Evolutionary conservation across 2,329 filamentous ascomycete genomes (phyloP).

Genomic region (Coniochaeta sp.): DNA sequence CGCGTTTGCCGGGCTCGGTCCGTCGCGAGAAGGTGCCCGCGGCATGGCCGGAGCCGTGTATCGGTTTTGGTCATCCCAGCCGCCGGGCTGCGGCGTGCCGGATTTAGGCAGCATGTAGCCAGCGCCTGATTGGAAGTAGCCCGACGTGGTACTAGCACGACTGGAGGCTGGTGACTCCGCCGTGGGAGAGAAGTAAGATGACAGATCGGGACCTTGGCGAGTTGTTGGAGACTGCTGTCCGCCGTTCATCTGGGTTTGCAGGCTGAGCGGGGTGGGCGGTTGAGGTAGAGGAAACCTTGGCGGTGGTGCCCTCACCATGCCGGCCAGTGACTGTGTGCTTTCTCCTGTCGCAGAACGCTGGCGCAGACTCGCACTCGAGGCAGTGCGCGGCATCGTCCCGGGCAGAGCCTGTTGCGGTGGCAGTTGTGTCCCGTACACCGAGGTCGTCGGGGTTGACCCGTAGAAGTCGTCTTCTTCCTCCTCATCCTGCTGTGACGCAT

Average conservation of each 20-base stretch:
- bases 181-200: constrained; percentile 90
- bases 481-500: constrained; percentile 57
- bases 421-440: constrained; percentile 21
- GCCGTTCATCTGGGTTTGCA: constrained; percentile 51
- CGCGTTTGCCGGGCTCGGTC: constrained; percentile 54
- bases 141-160: constrained; percentile 66
- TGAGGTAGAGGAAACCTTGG: constrained; percentile 65
- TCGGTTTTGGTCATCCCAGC: constrained; percentile 60
- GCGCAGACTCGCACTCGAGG: constrained; percentile 67
- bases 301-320: constrained; percentile 53
- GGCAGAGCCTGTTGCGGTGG: constrained; percentile 19
- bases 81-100: constrained; percentile 56
- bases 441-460: constrained; percentile 22
- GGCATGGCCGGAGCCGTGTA: constrained; percentile 87
- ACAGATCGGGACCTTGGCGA: constrained; percentile 39
- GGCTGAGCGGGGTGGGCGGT: constrained; percentile 51
- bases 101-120: constrained; percentile 67
- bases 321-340: constrained; percentile 51
- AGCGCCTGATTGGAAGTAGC: constrained; percentile 53
- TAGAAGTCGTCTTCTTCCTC: constrained; percentile 46
- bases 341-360: constrained; percentile 71
- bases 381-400: constrained; percentile 53
- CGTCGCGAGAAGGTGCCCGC: constrained; percentile 72
- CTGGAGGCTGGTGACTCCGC: constrained; percentile 72
- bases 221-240: constrained; percentile 52